These are phyloP conservation scores for Hypomyces perniciosus DNA, from an alignment of 2,329 filamentous ascomycete genomes.

Conservation along the genomic window DNA sequence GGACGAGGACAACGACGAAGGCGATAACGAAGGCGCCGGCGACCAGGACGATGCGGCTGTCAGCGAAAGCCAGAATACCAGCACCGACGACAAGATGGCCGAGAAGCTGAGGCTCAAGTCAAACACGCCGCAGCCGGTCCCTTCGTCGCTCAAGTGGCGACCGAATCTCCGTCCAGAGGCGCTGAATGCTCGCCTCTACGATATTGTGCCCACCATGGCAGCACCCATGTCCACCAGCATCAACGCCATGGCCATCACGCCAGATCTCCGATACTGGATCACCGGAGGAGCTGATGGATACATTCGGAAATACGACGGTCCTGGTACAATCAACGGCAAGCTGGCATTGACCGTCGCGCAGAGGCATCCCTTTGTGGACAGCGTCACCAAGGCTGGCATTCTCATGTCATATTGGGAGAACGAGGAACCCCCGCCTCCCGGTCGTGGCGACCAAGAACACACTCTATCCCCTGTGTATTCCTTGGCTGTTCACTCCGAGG, in stretches of 20 bases:
- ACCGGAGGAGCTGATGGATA: conserved; percentile 93
- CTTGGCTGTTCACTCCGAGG: conserved; percentile 81
- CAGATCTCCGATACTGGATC: conserved; percentile 91
- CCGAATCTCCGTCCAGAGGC: conserved; percentile 69
- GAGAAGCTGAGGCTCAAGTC: conserved; percentile 20
- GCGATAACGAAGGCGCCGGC: conserved; percentile 33
- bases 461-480: conserved; percentile 88
- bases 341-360: conserved; percentile 90
- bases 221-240: conserved; percentile 94
- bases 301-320: conserved; percentile 93
- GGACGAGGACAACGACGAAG: conserved; percentile 28
- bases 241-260: conserved; percentile 85
- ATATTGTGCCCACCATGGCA: conserved; percentile 95
- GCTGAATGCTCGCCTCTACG: conserved; percentile 75
- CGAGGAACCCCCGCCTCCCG: conserved; percentile 59
- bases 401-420: conserved; percentile 98
- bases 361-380: conserved; percentile 93
- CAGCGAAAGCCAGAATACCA: conserved; percentile 21
- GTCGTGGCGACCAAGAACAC: conserved; percentile 48
- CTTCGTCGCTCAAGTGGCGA: conserved; percentile 29
- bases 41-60: conserved; percentile 19
- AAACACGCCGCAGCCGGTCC: conserved; percentile 21
- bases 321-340: conserved; percentile 91
- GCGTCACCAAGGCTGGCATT: conserved; percentile 89
- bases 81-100: conserved; percentile 13